These are phyloP conservation scores for Clarkia xantiana DNA, from an alignment of 345 rosid genomes.

Conservation along the genomic window DNA sequence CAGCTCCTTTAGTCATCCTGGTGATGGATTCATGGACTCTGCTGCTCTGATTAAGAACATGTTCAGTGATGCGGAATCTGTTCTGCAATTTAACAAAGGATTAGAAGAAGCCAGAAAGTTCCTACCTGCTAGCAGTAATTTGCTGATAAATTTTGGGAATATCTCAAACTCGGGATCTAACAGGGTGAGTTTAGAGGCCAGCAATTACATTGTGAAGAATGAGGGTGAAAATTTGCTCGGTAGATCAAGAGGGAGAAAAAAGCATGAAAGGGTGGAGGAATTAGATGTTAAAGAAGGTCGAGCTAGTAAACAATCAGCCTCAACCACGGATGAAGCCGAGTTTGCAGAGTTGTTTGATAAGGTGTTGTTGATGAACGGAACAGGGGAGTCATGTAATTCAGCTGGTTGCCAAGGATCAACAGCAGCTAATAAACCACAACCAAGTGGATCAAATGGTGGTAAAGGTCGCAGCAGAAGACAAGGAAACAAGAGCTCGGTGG, in stretches of 20 bases:
- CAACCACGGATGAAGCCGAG: conserved; percentile 23
- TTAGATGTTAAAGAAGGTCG: conserved; percentile 33
- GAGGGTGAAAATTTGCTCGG: conserved; percentile 11
- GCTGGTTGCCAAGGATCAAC: not conserved
- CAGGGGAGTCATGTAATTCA: not conserved
- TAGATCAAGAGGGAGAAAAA: conserved; percentile 39
- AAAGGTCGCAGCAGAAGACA: conserved; percentile 31
- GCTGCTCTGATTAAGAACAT: not conserved
- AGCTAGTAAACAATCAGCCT: conserved; percentile 45
- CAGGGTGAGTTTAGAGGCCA: conserved; percentile 5
- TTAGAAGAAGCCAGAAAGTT: conserved; percentile 33
- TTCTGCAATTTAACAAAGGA: conserved; percentile 24
- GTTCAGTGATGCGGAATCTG: conserved; percentile 19
- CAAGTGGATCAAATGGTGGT: conserved; percentile 5
- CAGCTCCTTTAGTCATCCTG: no score
- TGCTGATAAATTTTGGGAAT: conserved; percentile 13
- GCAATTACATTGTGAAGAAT: conserved; percentile 8
- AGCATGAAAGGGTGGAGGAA: conserved; percentile 29
- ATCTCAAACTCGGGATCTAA: not conserved
- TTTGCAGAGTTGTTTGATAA: conserved; percentile 61
- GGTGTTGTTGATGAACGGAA: conserved; percentile 18
- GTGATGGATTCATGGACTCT: no score
- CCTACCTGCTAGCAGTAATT: conserved; percentile 13
- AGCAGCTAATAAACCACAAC: no score
- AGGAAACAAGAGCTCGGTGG: conserved; percentile 30